A percentile compares a stretch with the other conserved stretches of the same genome.
phyloP scores from a whole-genome alignment of 202 grass and related monocot genomes.

The Dendrocalamus latiflorus region DNA sequence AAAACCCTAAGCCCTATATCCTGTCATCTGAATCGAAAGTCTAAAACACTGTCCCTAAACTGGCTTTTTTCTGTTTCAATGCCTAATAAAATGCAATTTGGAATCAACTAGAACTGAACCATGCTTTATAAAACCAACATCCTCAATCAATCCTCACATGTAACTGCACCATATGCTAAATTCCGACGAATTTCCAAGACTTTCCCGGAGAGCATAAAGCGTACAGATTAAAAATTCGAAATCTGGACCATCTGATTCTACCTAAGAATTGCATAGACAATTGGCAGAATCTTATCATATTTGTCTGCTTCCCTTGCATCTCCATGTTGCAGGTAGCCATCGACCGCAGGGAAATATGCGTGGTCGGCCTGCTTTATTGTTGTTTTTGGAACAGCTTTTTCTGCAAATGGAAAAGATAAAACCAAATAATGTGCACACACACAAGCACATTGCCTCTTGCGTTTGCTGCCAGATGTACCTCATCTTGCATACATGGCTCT shows the following conservation, averaged over 20 bases:
- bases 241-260: conserved; percentile 37
- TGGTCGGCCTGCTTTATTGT: conserved; percentile 37
- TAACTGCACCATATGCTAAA: conserved; percentile 4
- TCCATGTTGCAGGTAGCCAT: conserved; percentile 48
- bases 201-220: conserved; percentile 28
- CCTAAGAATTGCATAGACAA: conserved; percentile 39
- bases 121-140: conserved; percentile 1
- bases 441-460: conserved; percentile 16
- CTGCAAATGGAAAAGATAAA: conserved; percentile 53
- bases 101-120: conserved; percentile 21
- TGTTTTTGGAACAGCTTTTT: conserved; percentile 43
- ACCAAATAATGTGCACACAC: conserved; percentile 31
- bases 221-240: conserved; percentile 25
- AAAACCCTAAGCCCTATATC: too few relatives aligned
- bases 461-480: conserved; percentile 28
- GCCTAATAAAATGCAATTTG: too few relatives aligned
- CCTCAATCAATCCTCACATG: background rate
- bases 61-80: too few relatives aligned
- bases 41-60: too few relatives aligned
- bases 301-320: conserved; percentile 39
- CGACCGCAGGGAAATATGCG: conserved; percentile 37
- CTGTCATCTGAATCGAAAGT: too few relatives aligned
- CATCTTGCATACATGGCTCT: conserved; percentile 16
- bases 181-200: background rate
- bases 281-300: conserved; percentile 44